A percentile compares a stretch with the other conserved stretches of the same genome.
These are phyloP conservation scores for Geosmithia putterillii DNA, from an alignment of 2,329 filamentous ascomycete genomes.

Conservation along the genomic window DNA sequence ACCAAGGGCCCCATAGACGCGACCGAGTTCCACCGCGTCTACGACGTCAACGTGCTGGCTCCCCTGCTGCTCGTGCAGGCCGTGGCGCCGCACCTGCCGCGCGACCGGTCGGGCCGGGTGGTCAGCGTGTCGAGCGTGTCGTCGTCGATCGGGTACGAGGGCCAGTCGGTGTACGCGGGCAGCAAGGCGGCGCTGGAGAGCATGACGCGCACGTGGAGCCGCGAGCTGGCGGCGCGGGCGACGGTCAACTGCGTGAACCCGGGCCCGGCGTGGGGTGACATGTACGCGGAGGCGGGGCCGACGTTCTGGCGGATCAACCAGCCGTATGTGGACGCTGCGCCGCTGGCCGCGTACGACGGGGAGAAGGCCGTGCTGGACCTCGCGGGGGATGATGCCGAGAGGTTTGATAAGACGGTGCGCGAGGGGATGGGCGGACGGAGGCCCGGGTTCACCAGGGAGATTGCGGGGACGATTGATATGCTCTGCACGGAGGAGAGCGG, in stretches of 20 bases:
- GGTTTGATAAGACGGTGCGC: conserved; percentile 19
- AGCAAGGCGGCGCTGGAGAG: conserved; percentile 47
- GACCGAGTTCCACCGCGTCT: conserved; percentile 58
- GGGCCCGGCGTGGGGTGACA: conserved; percentile 39
- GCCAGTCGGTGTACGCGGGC: conserved; percentile 44
- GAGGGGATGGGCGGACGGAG: conserved; percentile 18
- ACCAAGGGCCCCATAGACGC: conserved; percentile 39
- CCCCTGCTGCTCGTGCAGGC: conserved; percentile 70
- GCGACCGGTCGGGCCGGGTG: conserved; percentile 49
- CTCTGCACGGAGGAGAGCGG: conserved; percentile 52
- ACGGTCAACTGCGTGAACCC: conserved; percentile 48
- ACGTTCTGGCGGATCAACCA: conserved; percentile 24
- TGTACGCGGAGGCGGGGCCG: conserved; percentile 29
- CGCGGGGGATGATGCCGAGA: conserved; percentile 11
- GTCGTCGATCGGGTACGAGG: conserved; percentile 38
- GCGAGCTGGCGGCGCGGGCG: conserved; percentile 37
- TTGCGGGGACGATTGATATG: conserved; percentile 61
- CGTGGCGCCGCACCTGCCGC: conserved; percentile 54
- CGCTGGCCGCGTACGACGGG: conserved; percentile 19
- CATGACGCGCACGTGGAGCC: conserved; percentile 46
- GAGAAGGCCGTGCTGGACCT: conserved; percentile 15
- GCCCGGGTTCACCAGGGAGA: conserved; percentile 32
- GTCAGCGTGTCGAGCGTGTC: conserved; percentile 44
- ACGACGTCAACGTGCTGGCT: conserved; percentile 71
- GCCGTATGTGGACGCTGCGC: conserved; percentile 21